Base-by-base conservation (phyloP, 2,329 filamentous ascomycete genomes). In the Colletotrichum spaethianum region DNA sequence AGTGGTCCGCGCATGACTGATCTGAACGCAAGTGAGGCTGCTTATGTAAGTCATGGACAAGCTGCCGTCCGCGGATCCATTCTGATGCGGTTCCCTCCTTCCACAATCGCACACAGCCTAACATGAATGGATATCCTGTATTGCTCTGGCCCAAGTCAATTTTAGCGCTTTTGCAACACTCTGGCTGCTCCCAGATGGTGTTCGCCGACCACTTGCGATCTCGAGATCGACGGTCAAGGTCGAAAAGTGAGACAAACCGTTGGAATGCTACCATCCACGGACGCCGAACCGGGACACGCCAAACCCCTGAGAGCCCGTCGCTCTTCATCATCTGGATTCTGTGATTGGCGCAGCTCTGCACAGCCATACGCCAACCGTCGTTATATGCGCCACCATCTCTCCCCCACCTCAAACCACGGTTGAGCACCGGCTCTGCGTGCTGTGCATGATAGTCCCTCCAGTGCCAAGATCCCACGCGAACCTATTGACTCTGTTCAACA, bases 281-380 rank as follows among this genome's bases (percentile, higher is more conserved):
- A 44, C 38, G 56, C 23, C 16, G 36, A 33, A 40, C 42, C 36
- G 33, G 56, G 57, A 36, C 60, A 14, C 31, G 33, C 66, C 23
- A 56, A 12, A 53, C 36, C 50, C 36, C 20, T 28, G 55, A 36
- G 52, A 42, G 36, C 23, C 26, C 56, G 46, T 44, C 38, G 23
- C 66, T 65, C 18, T 20, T 4, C 2, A 7, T 36, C 61, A 38
- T 52, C 4, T 9, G 12, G 7, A 23, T 40, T 8, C 18, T 40
- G 31, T 63, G n/a, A 68, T 68, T 68, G 65, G 65, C n/a, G 48
- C 38, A 53, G 28, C 18, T 40, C 16, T 66, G 62, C 62, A 66
- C 67, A 36, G 67, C 67, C 67, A 66, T 52, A 20, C 42, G 59
- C 42, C 59, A 59, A 59, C 36, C 14, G 7, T 44, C 11, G 12